Evolutionary conservation across 176 grass and related monocot genomes (phyloP), one percentile per base, ranked within the genome.

Genomic region (Tuctoria greenei): DNA sequence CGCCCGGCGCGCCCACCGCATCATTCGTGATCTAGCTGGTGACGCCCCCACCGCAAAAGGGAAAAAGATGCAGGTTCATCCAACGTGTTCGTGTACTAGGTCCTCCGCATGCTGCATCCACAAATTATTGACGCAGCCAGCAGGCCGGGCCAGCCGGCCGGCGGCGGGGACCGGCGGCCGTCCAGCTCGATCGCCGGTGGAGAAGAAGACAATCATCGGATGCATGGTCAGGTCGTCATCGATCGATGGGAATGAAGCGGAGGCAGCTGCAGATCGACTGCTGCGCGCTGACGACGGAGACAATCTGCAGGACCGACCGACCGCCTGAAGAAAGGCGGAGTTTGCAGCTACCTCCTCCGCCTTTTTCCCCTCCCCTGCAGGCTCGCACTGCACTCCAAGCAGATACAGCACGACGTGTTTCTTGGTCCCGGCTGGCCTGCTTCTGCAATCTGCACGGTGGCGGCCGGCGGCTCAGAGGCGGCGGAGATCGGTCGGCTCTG

Each of bases 271-370:
- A 51, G 47, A n/a, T n/a, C n/a, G n/a, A 9, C 20, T 46, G 10
- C 55, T 10, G 28, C 25, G 34, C 6, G 23, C 5, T 0, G 75
- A 40, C 4, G 1, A 31, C 2, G 0, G 76, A 40, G 75, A 66
- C 83, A 74, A 21, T 1, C 31, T 6, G 23, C 13, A 66, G 74
- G 85, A 87, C 74, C 86, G 79, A 69, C 80, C 69, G 80, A 47
- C 74, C 86, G 79, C 75, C 80, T 74, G 80, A 47, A 20, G 14
- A 86, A 87, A 87, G 80, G 74, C 54, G 16, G 68, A 1, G 54
- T 45, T 74, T 74, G 80, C 85, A 36, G 59, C 50, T 34, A 54
- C 45, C 63, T 44, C 52, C 16, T 18, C 7, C 51, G 20, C 62
- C 69, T 65, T 67, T 74, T 43, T 23, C 27, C 60, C 73, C n/a